Evolutionary conservation across 2,329 filamentous ascomycete genomes (phyloP).

Genomic region (Fusarium humuli): DNA sequence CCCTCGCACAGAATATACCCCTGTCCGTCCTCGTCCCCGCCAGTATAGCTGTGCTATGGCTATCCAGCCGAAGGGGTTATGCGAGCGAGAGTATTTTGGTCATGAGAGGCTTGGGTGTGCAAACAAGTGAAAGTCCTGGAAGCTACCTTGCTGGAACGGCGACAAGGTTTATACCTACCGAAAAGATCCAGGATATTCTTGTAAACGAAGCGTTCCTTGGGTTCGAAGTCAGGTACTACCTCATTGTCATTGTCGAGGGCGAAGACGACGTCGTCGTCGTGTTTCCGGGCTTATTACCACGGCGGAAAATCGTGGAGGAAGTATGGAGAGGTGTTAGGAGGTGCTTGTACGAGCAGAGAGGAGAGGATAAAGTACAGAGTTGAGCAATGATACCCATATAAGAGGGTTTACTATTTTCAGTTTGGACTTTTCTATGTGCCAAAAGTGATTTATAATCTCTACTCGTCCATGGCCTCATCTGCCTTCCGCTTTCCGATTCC

Average conservation of each 20-base stretch:
- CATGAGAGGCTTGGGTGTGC: slow-evolving; percentile 88
- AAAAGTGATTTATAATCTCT: slow-evolving; percentile 20
- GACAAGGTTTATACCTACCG: slow-evolving; percentile 82
- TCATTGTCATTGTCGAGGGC: slow-evolving; percentile 89
- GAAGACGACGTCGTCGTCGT: slow-evolving; percentile 94
- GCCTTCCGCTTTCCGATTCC: slow-evolving; percentile 49
- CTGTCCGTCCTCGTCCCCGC: slow-evolving; percentile 55
- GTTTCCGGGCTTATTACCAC: slow-evolving; percentile 84
- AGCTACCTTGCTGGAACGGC: slow-evolving; percentile 69
- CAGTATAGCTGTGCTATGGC: slow-evolving; percentile 55
- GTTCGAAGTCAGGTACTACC: slow-evolving; percentile 89
- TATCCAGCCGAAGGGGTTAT: slow-evolving; percentile 60
- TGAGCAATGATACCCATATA: slow-evolving; percentile 22
- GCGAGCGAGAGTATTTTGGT: slow-evolving; percentile 87
- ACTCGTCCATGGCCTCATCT: slow-evolving; percentile 42
- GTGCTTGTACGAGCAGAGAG: slow-evolving; percentile 75
- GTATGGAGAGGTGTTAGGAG: slow-evolving; percentile 89
- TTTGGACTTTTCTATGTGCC: slow-evolving; percentile 14
- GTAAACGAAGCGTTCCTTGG: slow-evolving; percentile 95
- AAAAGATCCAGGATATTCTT: slow-evolving; percentile 90
- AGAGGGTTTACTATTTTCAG: slow-evolving; percentile 2
- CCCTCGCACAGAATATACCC: slow-evolving; percentile 53
- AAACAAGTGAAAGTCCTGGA: slow-evolving; percentile 75
- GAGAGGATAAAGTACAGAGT: slow-evolving; percentile 48
- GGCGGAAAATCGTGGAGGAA: slow-evolving; percentile 79